A percentile compares a stretch with the other conserved stretches of the same genome.
Conservation (phyloP, 495 filamentous ascomycete species). For the Lepidopterella palustris region DNA sequence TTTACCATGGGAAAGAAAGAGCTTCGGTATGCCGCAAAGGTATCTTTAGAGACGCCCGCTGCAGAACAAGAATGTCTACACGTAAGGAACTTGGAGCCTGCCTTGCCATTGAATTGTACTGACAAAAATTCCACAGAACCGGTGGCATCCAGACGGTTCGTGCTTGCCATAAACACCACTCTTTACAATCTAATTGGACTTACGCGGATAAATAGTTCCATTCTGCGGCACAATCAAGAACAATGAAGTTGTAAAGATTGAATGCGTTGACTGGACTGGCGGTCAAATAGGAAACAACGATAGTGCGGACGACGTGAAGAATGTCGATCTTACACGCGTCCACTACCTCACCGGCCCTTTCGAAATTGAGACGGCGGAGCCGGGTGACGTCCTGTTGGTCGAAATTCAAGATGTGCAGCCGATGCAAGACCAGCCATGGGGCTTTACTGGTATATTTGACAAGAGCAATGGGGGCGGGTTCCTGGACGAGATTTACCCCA, state of each 20-base stretch:
- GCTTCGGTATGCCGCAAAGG: constrained; percentile 69
- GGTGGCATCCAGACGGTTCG: constrained; percentile 90
- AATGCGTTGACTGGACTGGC: constrained; percentile 77
- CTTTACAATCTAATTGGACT: neutral
- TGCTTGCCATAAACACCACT: neutral
- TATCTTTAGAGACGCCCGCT: constrained; percentile 73
- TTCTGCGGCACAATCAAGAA: constrained; percentile 68
- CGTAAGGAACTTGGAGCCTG: constrained; percentile 43
- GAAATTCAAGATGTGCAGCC: constrained; percentile 97
- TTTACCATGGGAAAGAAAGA: constrained; percentile 33
- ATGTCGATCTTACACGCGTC: constrained; percentile 75
- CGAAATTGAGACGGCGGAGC: constrained; percentile 77
- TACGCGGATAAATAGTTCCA: constrained; percentile 58
- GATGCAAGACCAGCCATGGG: constrained; percentile 81
- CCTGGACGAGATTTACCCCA: constrained; percentile 82
- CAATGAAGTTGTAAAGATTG: constrained; percentile 87
- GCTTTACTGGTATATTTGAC: constrained; percentile 82
- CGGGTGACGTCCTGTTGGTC: constrained; percentile 79
- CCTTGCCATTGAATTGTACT: neutral
- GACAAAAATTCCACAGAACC: too few relatives aligned
- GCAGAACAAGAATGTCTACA: constrained; percentile 68
- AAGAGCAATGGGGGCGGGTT: constrained; percentile 85
- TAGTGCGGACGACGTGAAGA: constrained; percentile 77
- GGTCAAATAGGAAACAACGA: constrained; percentile 90
- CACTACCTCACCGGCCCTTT: constrained; percentile 93